phyloP scores from a whole-genome alignment of 2,329 filamentous ascomycete genomes.

The Torrubiella hemipterigena region DNA sequence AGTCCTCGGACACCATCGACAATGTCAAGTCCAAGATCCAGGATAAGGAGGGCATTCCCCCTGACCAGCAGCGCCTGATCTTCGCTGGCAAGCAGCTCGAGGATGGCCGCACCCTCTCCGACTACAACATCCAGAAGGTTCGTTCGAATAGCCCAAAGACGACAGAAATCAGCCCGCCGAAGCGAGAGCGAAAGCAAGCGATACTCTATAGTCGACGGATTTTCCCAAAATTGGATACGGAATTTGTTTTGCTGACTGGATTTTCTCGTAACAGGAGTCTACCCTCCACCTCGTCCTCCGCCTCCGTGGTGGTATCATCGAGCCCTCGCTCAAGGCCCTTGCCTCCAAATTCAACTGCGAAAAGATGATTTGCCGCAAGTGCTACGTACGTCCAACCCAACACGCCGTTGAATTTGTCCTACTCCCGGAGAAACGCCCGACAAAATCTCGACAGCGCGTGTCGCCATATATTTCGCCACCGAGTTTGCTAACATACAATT shows the following conservation, averaged over 20 bases:
- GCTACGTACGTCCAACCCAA: conserved; percentile 63
- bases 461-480: no score
- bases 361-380: conserved; percentile 99
- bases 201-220: no score
- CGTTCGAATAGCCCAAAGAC: conserved; percentile 18
- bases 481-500: conserved; percentile 5
- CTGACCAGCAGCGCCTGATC: conserved; percentile 96
- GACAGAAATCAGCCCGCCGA: conserved; percentile 1
- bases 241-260: conserved; percentile 17
- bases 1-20: conserved; percentile 98
- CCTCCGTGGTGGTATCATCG: conserved; percentile 98
- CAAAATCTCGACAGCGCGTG: no score
- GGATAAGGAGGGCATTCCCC: conserved; percentile 98
- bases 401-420: no score
- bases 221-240: no score
- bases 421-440: no score
- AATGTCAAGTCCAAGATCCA: conserved; percentile 99
- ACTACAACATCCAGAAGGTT: conserved; percentile 99
- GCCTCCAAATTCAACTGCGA: conserved; percentile 99
- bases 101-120: conserved; percentile 90
- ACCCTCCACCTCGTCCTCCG: conserved; percentile 97
- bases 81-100: conserved; percentile 99
- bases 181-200: conserved; percentile 3
- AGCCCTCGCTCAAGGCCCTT: conserved; percentile 96
- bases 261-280: conserved; percentile 55